phyloP scores from a whole-genome alignment of 805 yeast genomes.

The Hanseniaspora meyeri region DNA sequence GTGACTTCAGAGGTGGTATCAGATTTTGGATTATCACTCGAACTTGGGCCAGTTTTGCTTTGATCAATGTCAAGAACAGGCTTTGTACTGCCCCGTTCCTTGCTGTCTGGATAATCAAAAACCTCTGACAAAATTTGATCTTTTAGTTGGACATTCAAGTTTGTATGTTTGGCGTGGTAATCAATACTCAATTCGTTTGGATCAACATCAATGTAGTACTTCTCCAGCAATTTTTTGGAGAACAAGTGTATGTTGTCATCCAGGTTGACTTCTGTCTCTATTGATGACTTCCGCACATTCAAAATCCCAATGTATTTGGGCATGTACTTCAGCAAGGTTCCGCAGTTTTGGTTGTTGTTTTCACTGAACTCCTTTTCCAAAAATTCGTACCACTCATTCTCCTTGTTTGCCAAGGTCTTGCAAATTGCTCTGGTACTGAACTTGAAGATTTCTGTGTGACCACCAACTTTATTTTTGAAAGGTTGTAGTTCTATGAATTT shows the following conservation, averaged over 20 bases:
- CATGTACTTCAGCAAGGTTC: slow-evolving; percentile 70
- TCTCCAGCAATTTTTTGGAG: slow-evolving; percentile 65
- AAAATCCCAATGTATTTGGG: slow-evolving; percentile 90
- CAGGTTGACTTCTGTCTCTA: slow-evolving; percentile 56
- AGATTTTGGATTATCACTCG: not conserved
- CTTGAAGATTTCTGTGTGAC: slow-evolving; percentile 92
- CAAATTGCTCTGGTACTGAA: slow-evolving; percentile 88
- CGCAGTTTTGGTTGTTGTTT: slow-evolving; percentile 34
- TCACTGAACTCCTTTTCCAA: slow-evolving; percentile 41
- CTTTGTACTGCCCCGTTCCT: not conserved
- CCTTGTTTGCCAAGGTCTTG: slow-evolving; percentile 81
- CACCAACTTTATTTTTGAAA: slow-evolving; percentile 89
- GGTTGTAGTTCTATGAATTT: slow-evolving; percentile 67
- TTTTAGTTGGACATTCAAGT: slow-evolving; percentile 56
- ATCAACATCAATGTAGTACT: slow-evolving; percentile 17
- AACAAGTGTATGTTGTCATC: slow-evolving; percentile 88
- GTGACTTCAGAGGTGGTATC: slow-evolving; percentile 26
- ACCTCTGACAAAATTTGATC: slow-evolving; percentile 64
- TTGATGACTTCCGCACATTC: slow-evolving; percentile 63
- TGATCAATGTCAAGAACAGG: not conserved
- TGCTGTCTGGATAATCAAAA: slow-evolving; percentile 26
- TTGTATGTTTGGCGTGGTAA: slow-evolving; percentile 38
- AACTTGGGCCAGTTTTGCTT: not conserved
- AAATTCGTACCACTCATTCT: slow-evolving; percentile 81
- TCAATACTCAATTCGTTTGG: slow-evolving; percentile 23